These are phyloP conservation scores for Nicotiana undulata DNA, from an alignment of 257 asterid genomes.

Conservation along the genomic window DNA sequence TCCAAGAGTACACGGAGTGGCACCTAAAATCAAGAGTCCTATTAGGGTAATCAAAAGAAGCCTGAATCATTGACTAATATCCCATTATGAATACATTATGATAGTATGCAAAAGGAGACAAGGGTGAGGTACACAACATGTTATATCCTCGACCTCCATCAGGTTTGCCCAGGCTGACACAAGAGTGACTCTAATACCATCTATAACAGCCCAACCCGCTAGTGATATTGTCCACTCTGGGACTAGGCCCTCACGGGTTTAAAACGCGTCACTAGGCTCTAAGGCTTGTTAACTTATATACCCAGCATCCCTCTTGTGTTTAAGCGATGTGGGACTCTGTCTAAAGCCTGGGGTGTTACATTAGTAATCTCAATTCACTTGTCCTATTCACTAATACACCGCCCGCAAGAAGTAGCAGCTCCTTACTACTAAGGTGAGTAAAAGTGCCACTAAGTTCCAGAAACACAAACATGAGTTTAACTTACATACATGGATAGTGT, in stretches of 20 bases:
- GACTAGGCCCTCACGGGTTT: too few relatives aligned
- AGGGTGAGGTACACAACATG: not conserved
- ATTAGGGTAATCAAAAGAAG: not conserved
- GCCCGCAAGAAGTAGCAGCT: not conserved
- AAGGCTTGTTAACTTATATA: too few relatives aligned
- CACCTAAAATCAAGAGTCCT: not conserved
- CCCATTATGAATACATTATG: not conserved
- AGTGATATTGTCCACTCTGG: too few relatives aligned
- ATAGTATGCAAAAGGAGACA: not conserved
- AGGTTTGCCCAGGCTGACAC: not conserved
- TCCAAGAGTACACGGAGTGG: not conserved
- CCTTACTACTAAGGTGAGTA: not conserved
- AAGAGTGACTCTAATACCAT: too few relatives aligned
- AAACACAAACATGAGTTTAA: not conserved
- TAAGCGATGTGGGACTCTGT: too few relatives aligned
- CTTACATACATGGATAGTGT: too few relatives aligned
- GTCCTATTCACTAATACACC: not conserved
- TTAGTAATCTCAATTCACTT: not conserved
- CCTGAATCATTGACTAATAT: not conserved
- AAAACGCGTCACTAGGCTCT: too few relatives aligned
- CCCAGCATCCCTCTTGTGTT: too few relatives aligned
- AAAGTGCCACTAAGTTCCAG: not conserved
- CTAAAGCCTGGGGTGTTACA: not conserved
- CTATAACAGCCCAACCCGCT: too few relatives aligned
- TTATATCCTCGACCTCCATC: constrained; percentile 11